phyloP scores from a whole-genome alignment of 108 stramenopile genomes.

The Parmales sp. region DNA sequence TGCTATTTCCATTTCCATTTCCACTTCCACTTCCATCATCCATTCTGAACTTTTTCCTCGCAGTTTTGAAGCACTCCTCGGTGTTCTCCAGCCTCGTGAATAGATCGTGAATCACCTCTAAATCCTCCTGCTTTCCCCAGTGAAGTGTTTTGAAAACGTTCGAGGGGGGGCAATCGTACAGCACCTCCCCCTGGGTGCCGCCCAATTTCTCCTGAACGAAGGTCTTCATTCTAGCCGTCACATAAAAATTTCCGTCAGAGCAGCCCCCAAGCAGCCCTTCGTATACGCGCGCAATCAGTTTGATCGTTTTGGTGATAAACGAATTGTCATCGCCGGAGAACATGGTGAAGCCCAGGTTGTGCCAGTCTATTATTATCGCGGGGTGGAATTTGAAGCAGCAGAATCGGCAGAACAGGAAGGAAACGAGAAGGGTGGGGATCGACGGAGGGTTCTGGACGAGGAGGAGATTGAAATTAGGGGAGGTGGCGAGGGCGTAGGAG shows the following conservation, averaged over 20 bases:
- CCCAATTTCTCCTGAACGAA: constrained; percentile 66
- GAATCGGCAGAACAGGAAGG: constrained; percentile 43
- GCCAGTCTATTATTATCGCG: constrained; percentile 87
- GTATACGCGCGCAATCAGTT: constrained; percentile 38
- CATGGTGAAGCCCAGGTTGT: constrained; percentile 95
- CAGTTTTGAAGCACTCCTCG: background rate
- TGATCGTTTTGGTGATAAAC: constrained; percentile 16
- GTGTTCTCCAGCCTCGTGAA: background rate
- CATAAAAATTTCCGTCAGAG: constrained; percentile 79
- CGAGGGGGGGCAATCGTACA: background rate
- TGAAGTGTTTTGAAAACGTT: too few relatives aligned
- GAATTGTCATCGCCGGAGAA: constrained; percentile 28
- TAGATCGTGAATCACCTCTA: background rate
- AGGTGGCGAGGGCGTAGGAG: background rate
- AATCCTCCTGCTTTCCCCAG: background rate
- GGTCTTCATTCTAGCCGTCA: constrained; percentile 73
- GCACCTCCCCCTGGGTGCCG: background rate
- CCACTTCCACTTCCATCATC: background rate
- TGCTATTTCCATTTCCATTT: constrained; percentile 23
- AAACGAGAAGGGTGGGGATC: constrained; percentile 66
- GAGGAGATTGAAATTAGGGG: constrained; percentile 16
- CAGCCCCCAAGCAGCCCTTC: constrained; percentile 62
- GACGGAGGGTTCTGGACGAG: constrained; percentile 97
- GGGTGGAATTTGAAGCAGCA: constrained; percentile 21
- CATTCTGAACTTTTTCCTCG: constrained; percentile 18